These are phyloP conservation scores for Apiotrichum gracile DNA, from an alignment of 1,284 basidiomycete genomes.

Conservation along the genomic window DNA sequence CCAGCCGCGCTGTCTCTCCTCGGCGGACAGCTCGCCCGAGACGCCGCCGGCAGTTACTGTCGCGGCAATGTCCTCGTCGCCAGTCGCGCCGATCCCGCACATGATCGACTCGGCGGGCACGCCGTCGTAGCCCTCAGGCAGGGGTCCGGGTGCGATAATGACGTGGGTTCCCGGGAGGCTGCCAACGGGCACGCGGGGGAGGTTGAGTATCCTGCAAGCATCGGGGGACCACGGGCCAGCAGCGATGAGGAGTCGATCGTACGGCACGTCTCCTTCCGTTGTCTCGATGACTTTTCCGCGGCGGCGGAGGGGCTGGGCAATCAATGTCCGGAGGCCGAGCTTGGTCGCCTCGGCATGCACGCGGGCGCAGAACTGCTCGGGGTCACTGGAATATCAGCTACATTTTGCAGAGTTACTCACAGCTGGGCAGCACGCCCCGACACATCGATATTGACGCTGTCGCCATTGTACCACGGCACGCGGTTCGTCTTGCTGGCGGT, in stretches of 20 bases:
- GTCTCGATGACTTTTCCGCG: conserved; percentile 1
- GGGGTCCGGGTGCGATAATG: background rate
- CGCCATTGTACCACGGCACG: conserved; percentile 8
- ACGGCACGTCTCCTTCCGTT: conserved; percentile 1
- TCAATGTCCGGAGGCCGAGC: conserved; percentile 10
- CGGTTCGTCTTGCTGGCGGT: background rate
- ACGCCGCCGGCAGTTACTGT: background rate
- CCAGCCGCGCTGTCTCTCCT: conserved; percentile 8
- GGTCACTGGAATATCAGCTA: conserved; percentile 1
- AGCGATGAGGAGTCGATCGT: conserved; percentile 10
- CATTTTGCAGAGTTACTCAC: background rate
- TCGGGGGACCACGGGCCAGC: conserved; percentile 13
- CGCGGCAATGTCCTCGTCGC: background rate
- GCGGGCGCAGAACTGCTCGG: conserved; percentile 6
- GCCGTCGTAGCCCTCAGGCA: background rate
- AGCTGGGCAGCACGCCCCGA: conserved; percentile 5
- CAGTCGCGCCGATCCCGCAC: conserved; percentile 5
- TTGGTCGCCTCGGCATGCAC: conserved; percentile 3
- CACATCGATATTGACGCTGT: conserved; percentile 2
- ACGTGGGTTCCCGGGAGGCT: conserved; percentile 7
- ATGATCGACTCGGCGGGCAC: conserved; percentile 10
- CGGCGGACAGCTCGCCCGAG: background rate
- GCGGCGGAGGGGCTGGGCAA: conserved; percentile 5
- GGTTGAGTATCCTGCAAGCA: conserved; percentile 5
- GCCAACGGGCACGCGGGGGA: conserved; percentile 6